These are phyloP conservation scores for Meyerozyma athensensis DNA, from an alignment of 1,139 yeast genomes.

Conservation along the genomic window DNA sequence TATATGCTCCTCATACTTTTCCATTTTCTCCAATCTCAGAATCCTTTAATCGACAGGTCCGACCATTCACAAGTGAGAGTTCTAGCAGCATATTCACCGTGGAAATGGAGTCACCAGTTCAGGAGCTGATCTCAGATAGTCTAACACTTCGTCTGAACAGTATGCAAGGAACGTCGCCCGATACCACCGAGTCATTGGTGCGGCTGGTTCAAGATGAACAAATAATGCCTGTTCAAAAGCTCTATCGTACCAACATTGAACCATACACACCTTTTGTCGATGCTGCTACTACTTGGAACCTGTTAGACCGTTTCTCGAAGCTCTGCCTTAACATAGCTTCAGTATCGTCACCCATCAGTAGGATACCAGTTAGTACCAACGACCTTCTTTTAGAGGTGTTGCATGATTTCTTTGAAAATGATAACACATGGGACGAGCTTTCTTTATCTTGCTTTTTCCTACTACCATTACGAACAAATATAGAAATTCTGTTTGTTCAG, in stretches of 20 bases:
- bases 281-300: conserved; percentile 9
- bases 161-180: not conserved
- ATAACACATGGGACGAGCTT: conserved; percentile 14
- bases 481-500: conserved; percentile 9
- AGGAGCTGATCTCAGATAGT: not conserved
- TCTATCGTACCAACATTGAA: conserved; percentile 14
- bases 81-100: no score
- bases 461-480: conserved; percentile 14
- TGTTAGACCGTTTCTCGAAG: conserved; percentile 13
- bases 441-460: conserved; percentile 17
- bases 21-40: not conserved
- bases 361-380: conserved; percentile 13
- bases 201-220: no score
- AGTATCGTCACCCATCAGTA: conserved; percentile 11
- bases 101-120: not conserved
- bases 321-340: conserved; percentile 18
- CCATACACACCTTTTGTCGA: conserved; percentile 19
- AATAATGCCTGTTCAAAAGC: not conserved
- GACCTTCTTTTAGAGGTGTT: conserved; percentile 12
- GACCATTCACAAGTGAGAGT: no score
- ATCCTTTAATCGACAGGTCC: no score
- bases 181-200: not conserved
- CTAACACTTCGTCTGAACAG: not conserved
- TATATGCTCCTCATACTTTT: not conserved
- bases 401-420: conserved; percentile 7